Base-by-base conservation (phyloP, 225 moss, liverwort and hornwort genomes). In the Physcomitrium patens region DNA sequence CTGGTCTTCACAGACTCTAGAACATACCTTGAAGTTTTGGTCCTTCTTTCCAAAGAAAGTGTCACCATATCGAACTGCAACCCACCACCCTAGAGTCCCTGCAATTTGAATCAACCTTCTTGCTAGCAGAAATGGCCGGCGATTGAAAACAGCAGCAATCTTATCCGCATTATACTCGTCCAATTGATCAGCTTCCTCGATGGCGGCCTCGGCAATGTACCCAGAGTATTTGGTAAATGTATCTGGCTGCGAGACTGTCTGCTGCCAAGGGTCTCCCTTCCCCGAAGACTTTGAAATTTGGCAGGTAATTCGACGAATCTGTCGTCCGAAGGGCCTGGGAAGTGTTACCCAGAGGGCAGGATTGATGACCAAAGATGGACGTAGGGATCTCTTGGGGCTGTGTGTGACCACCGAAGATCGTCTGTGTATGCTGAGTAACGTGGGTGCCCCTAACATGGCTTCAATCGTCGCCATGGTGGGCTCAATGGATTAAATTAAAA, bases 11-110 rank as follows among this genome's bases (percentile, higher is more conserved):
- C 7, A 3, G 1, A 13, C 10, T 44, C 43, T 20, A 7, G 8
- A 65, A 49, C 78, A 14, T 67, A 94, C 95, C 91, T 96, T 86
- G 37, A 96, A 96, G 70, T 87, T 82, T 19, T 69, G 57, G 72
- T 90, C 82, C 20, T 83, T 80, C 27, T 83, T 91, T 12, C 96
- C 93, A 45, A 93, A 9, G 43, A 85, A 60, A 11, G 86, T 77
- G 48, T 96, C 96, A 63, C 87, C 48, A 65, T 78, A 91, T 10
- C 93, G 88, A 10, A 91, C 82, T 10, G 84, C 89, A 18, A 87
- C 91, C 96, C 96, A 96, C 66, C 87, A 85, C n/a, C 96, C 96
- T 4, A 96, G 83, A 26, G 93, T 93, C 23, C 82, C 79, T 26
- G 78, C 93, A 72, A 96, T 78, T 55, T 96, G 96, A 2, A 82